Evolutionary conservation across 2,329 filamentous ascomycete genomes (phyloP), one percentile per base, ranked within the genome.

Genomic region (Scedosporium boydii): DNA sequence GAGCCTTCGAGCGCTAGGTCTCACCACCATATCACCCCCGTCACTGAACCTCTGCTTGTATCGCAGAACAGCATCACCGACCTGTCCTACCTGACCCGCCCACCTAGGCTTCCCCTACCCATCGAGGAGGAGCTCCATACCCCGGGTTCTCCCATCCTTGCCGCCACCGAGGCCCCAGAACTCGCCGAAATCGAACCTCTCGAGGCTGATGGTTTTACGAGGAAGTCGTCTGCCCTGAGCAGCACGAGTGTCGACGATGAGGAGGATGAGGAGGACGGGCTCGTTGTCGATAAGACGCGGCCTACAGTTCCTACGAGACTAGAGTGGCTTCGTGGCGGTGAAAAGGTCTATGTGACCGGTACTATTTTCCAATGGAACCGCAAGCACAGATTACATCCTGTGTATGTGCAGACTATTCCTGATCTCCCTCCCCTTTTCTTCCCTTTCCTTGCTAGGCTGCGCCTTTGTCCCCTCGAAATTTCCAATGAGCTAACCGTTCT

Each of bases 321-420:
- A 63, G 90, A 96, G 75, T 99, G 95, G 95, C 84, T 83, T 67
- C 83, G 85, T 7, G 86, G 86, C 60, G 93, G 90, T 63, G 90
- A 96, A 63, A 96, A 93, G 75, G 86, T 98, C 66, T 99, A 96
- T 73, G 92, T 99, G 56, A 99, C 95, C 0, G 93, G 93, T 67
- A 98, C 95, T 21, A 97, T 98, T 72, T 96, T 96, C 69, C 90
- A 93, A 73, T 99, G 95, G 95, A 92, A 96, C 76, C 88, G 89
- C 73, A 98, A 98, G 77, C 96, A 93, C 73, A 86, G 89, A 68
- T 79, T 99, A 71, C 86, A 92, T 74, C 87, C 84, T 74, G 88
- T 91, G 92, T 96, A 84, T 84, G 89, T 86, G 46, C 51, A 55
- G 9, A 34, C 63, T 58, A 62, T 51, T 14, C 16, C 27, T 4